These are phyloP conservation scores for Akanthomyces lecanii DNA, from an alignment of 2,329 filamentous ascomycete species.

Conservation along the genomic window DNA sequence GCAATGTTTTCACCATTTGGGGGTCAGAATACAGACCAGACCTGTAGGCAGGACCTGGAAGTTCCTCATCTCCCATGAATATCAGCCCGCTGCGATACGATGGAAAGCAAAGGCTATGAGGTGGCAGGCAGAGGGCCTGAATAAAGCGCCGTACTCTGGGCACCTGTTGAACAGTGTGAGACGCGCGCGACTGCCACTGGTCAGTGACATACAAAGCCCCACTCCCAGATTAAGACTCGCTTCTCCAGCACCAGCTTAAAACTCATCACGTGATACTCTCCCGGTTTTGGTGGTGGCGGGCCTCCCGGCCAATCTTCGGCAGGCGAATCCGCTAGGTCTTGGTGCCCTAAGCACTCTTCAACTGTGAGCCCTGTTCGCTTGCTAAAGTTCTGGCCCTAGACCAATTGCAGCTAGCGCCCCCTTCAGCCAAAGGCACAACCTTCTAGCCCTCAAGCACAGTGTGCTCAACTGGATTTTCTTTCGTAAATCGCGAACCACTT, in stretches of 20 bases:
- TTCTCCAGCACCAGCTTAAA: neutral
- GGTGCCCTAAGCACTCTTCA: conserved; percentile 36
- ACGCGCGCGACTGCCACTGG: neutral
- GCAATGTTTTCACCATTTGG: too few species aligned
- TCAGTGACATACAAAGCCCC: conserved; percentile 10
- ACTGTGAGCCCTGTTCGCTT: conserved; percentile 35
- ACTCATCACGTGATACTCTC: neutral
- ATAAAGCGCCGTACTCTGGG: too few species aligned
- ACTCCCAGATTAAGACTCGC: neutral
- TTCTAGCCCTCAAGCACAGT: conserved; percentile 27
- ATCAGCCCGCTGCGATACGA: too few species aligned
- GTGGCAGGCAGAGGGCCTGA: too few species aligned
- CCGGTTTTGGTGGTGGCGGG: neutral
- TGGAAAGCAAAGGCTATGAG: too few species aligned
- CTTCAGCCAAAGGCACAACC: conserved; percentile 35
- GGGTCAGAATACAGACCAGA: too few species aligned
- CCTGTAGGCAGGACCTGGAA: too few species aligned
- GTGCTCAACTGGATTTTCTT: conserved; percentile 37
- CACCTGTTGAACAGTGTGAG: neutral
- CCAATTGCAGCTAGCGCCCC: conserved; percentile 30
- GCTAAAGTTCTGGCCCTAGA: conserved; percentile 27
- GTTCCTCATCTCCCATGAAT: too few species aligned
- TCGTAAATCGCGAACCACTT: conserved; percentile 37
- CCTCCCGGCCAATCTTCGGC: conserved; percentile 30
- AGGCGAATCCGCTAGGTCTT: conserved; percentile 32